These are phyloP conservation scores for Phanerochaete sordida DNA, from an alignment of 768 basidiomycete species.

Conservation along the genomic window DNA sequence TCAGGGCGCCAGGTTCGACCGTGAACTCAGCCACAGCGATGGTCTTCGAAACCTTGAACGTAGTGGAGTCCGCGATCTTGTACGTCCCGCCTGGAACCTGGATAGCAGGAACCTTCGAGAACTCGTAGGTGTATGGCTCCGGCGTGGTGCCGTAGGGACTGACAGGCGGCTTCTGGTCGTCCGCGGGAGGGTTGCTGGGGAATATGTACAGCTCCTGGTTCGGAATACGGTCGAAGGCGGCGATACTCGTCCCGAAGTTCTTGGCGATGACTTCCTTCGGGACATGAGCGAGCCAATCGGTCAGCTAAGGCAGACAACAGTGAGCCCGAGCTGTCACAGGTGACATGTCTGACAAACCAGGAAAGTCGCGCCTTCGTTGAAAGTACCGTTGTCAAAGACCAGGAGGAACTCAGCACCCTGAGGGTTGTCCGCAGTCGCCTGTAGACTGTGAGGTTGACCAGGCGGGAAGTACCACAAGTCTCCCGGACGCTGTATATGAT, in stretches of 20 bases:
- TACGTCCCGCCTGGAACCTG: constrained; percentile 44
- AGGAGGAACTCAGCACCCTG: constrained; percentile 32
- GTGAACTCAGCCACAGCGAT: constrained; percentile 55
- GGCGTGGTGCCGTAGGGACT: constrained; percentile 36
- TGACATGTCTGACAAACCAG: constrained; percentile 21
- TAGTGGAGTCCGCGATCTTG: constrained; percentile 48
- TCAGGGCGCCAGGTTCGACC: constrained; percentile 51
- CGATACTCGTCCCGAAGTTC: constrained; percentile 27
- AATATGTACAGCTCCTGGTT: constrained; percentile 28
- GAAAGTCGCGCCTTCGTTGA: constrained; percentile 33
- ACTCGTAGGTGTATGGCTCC: constrained; percentile 40
- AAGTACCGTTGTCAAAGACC: constrained; percentile 40
- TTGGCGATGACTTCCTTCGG: constrained; percentile 37
- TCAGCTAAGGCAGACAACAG: constrained; percentile 20
- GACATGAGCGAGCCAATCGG: constrained; percentile 29
- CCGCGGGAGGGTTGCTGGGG: constrained; percentile 32
- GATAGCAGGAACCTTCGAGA: constrained; percentile 43
- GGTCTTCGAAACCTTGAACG: constrained; percentile 44
- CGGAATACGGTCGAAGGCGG: constrained; percentile 29
- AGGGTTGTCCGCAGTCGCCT: constrained; percentile 26
- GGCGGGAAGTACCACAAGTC: constrained; percentile 36
- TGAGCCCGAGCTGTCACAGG: neutral
- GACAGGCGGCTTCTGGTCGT: constrained; percentile 31
- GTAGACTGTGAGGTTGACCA: constrained; percentile 34
- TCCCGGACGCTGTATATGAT: constrained; percentile 17